phyloP scores from a whole-genome alignment of 2,329 filamentous ascomycete genomes.

The Nemania serpens region DNA sequence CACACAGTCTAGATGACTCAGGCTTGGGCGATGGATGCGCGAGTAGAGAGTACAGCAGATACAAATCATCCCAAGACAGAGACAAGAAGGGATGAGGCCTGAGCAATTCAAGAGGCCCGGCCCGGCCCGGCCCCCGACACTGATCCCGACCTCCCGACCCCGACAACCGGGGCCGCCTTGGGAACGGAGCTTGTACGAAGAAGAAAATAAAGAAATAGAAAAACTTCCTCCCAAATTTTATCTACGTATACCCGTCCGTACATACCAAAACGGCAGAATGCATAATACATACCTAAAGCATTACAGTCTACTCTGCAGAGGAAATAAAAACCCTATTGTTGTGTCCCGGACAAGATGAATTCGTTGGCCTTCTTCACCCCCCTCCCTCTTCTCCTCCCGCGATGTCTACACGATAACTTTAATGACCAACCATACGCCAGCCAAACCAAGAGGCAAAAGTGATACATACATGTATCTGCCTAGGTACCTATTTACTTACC shows the following conservation, averaged over 20 bases:
- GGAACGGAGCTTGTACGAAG: conserved; percentile 12
- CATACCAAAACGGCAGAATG: no score
- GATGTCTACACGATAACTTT: background rate
- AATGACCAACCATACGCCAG: conserved; percentile 16
- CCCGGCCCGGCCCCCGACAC: no score
- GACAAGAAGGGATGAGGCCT: background rate
- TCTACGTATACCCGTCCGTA: no score
- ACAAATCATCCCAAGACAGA: conserved; percentile 1
- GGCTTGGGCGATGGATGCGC: conserved; percentile 7
- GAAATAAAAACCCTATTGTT: no score
- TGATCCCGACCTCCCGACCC: no score
- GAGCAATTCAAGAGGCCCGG: no score
- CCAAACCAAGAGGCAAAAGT: conserved; percentile 20
- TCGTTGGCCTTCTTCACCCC: no score
- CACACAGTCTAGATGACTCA: conserved; percentile 23
- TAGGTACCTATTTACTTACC: conserved; percentile 17
- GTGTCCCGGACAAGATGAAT: no score
- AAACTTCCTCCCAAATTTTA: no score
- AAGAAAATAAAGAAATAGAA: background rate
- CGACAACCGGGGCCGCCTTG: background rate
- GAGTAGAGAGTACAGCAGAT: conserved; percentile 10
- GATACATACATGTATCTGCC: background rate
- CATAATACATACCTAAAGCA: no score
- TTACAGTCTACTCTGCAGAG: no score
- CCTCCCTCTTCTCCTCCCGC: background rate